phyloP scores from a whole-genome alignment of 257 asterid genomes.

The Capsicum pubescens region DNA sequence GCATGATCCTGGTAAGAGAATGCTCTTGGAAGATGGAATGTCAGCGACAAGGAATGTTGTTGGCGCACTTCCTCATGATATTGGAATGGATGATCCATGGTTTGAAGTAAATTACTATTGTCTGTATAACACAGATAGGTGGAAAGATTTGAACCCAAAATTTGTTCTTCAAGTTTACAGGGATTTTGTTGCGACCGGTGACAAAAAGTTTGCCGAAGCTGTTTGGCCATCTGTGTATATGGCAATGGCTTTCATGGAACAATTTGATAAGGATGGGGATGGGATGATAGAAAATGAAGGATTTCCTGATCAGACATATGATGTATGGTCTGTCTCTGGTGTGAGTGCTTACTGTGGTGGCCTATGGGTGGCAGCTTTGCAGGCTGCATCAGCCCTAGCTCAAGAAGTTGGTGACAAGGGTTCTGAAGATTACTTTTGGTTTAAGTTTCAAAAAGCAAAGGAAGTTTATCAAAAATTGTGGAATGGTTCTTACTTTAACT shows the following conservation, averaged over 20 bases:
- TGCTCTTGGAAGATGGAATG: slow-evolving; percentile 70
- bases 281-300: slow-evolving; percentile 99
- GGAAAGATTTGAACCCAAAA: slow-evolving; percentile 98
- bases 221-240: slow-evolving; percentile 96
- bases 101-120: slow-evolving; percentile 82
- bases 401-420: slow-evolving; percentile 77
- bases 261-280: slow-evolving; percentile 95
- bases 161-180: slow-evolving; percentile 94
- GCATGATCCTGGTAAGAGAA: slow-evolving; percentile 85
- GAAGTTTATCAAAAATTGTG: slow-evolving; percentile 75
- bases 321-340: slow-evolving; percentile 90
- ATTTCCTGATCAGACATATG: slow-evolving; percentile 95
- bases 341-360: slow-evolving; percentile 99
- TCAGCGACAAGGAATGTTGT: slow-evolving; percentile 71
- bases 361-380: slow-evolving; percentile 99
- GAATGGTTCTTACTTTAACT: slow-evolving; percentile 91
- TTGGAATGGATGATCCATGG: slow-evolving; percentile 97
- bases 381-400: slow-evolving; percentile 93
- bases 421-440: slow-evolving; percentile 82
- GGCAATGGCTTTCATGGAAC: slow-evolving; percentile 97
- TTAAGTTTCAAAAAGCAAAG: slow-evolving; percentile 80
- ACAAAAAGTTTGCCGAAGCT: slow-evolving; percentile 70
- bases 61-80: slow-evolving; percentile 98
- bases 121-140: slow-evolving; percentile 83
- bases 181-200: slow-evolving; percentile 82